Base-by-base conservation (phyloP, 805 yeast species). In the Saturnispora galanensis region DNA sequence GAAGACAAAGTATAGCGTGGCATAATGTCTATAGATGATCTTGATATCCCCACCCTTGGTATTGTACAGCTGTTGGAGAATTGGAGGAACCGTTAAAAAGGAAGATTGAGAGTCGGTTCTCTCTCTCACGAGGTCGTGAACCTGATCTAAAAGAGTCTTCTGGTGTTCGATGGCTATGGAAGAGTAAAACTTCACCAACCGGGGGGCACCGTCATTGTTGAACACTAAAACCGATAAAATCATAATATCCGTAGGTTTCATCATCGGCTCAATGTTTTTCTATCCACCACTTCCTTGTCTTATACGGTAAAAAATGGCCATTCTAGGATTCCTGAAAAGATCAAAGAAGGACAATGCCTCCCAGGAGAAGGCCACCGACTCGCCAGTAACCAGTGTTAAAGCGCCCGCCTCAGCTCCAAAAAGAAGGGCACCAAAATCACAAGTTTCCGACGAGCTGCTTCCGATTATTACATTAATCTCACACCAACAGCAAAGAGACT, bases 1-100 rank as follows among this genome's bases (percentile, higher is more conserved):
- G 58, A 93, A 88, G 28, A 94, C 96, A 67, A 93, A 93, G 62
- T 85, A 90, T n/a, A 93, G 68, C 1, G 97, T 89, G 10, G 97
- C 97, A 57, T 89, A 93, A 57, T 87, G 94, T 49, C 96, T 73
- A 64, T 90, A 93, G 31, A 93, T 90, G 40, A 93, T 95, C 50
- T 86, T 81, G 52, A 90, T 83, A 50, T 79, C 86, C 10, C 81
- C 86, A 45, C 76, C 61, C 46, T 79, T 79, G 55, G 77, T 76
- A 17, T 34, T 31, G 12, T 43, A 44, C 2, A 30, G 13, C 16
- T 45, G 45, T 16, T 46, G 46, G 31, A 69, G 56, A 31, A 87
- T 67, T 8, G 94, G 84, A 0, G 97, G 97, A 1, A 95, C 88
- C 0, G 95, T 84, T 16, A 90, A 67, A 58, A 90, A 89, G 18